Percentiles rank a stretch among this genome's conserved stretches.
These are phyloP conservation scores for Yarrowia deformans DNA, from an alignment of 805 yeast species.

Conservation along the genomic window DNA sequence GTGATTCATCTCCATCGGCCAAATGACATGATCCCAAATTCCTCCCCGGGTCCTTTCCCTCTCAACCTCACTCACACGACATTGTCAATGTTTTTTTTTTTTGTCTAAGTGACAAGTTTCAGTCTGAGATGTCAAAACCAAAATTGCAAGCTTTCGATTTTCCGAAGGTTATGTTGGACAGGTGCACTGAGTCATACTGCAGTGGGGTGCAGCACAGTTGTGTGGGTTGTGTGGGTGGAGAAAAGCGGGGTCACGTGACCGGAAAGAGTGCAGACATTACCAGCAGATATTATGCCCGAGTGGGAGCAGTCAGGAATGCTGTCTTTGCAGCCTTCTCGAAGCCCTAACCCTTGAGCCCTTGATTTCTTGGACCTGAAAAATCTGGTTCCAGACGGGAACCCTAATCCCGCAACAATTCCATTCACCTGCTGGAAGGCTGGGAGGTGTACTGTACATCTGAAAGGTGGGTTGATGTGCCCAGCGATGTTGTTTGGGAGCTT, in stretches of 20 bases:
- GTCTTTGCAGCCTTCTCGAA: too few species aligned
- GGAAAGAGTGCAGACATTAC: background rate
- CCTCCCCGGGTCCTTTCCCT: background rate
- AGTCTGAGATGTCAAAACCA: conserved; percentile 1
- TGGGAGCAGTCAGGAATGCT: too few species aligned
- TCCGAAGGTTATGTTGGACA: background rate
- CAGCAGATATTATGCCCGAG: background rate
- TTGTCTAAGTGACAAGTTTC: conserved; percentile 2
- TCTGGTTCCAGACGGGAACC: background rate
- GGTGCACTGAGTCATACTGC: conserved; percentile 28
- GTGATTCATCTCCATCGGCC: too few species aligned
- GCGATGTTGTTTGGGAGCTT: background rate
- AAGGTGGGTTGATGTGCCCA: background rate
- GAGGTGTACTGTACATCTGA: background rate
- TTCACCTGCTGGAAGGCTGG: background rate
- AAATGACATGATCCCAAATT: too few species aligned
- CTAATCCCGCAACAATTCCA: background rate
- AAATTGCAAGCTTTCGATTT: conserved; percentile 2
- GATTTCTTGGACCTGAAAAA: too few species aligned
- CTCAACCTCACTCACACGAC: conserved; percentile 12
- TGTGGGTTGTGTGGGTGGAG: background rate
- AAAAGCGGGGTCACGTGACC: background rate
- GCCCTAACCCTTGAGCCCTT: too few species aligned
- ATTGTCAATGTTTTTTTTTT: background rate
- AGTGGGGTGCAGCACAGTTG: background rate